Percentiles rank a stretch among this genome's conserved stretches.
These are phyloP conservation scores for Xerocomus spinulosus DNA, from an alignment of 768 basidiomycete genomes.

Conservation along the genomic window DNA sequence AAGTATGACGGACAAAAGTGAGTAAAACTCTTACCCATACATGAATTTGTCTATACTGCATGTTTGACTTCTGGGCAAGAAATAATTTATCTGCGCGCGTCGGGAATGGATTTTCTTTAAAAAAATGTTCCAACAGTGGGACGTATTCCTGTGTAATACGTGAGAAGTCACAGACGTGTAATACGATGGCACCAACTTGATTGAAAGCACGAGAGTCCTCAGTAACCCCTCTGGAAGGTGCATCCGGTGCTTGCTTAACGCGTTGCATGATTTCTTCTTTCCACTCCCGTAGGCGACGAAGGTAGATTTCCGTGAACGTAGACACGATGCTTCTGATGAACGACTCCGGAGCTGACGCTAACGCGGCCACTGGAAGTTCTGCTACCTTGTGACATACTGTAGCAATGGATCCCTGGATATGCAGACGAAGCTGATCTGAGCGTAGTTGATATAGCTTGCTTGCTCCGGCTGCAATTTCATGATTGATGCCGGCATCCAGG, in stretches of 20 bases:
- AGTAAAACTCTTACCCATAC: too few relatives aligned
- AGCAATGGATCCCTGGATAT: not conserved
- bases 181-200: not conserved
- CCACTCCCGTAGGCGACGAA: not conserved
- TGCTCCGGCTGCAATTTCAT: not conserved
- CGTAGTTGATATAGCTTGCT: not conserved
- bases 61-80: conserved; percentile 40
- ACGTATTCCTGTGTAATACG: conserved; percentile 48
- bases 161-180: too few relatives aligned
- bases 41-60: conserved; percentile 47
- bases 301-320: not conserved
- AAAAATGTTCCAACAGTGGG: conserved; percentile 45
- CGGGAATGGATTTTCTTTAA: conserved; percentile 45
- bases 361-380: not conserved
- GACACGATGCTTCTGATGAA: not conserved
- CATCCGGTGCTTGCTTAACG: not conserved
- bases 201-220: not conserved
- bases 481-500: not conserved
- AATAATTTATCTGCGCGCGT: conserved; percentile 35
- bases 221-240: fast-evolving
- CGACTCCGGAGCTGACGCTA: fast-evolving
- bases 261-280: not conserved
- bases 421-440: not conserved
- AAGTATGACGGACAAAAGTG: too few relatives aligned
- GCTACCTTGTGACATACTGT: not conserved